These are phyloP conservation scores for Pyrrhoderma lamaoense DNA, from an alignment of 1,284 basidiomycete genomes.

Conservation along the genomic window DNA sequence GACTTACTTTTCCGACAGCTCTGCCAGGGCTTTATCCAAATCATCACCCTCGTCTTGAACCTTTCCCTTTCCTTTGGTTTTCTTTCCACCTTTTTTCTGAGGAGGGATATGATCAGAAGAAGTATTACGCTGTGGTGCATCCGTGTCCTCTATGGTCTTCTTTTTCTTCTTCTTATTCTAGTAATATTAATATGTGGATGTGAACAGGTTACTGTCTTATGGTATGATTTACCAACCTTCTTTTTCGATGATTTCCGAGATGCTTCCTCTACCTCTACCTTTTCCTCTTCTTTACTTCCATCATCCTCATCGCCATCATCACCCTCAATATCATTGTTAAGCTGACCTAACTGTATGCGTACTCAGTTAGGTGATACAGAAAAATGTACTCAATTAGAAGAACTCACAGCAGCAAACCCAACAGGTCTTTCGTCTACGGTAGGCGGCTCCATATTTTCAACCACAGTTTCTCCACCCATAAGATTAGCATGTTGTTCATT, in stretches of 20 bases:
- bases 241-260: constrained; percentile 25
- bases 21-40: constrained; percentile 74
- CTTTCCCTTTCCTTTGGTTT: constrained; percentile 51
- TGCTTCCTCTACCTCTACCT: constrained; percentile 20
- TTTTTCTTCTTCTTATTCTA: constrained; percentile 54
- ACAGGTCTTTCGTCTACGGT: constrained; percentile 25
- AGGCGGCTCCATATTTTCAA: constrained; percentile 27
- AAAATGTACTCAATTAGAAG: too few relatives aligned
- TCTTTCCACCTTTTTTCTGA: constrained; percentile 44
- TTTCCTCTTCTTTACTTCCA: constrained; percentile 32
- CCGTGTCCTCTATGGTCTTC: constrained; percentile 12
- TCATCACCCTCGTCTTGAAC: constrained; percentile 64
- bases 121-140: constrained; percentile 18
- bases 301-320: constrained; percentile 29
- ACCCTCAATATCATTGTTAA: constrained; percentile 28
- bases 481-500: constrained; percentile 21
- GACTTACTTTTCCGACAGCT: constrained; percentile 70
- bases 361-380: constrained; percentile 1
- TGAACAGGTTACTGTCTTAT: too few relatives aligned
- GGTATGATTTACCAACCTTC: constrained; percentile 33
- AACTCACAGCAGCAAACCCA: constrained; percentile 54
- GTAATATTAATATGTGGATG: constrained; percentile 17
- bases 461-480: constrained; percentile 25
- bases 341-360: constrained; percentile 21
- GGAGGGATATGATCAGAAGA: constrained; percentile 20